Evolutionary conservation across 1,139 yeast genomes (phyloP).

Genomic region (Scheffersomyces parashehatae): DNA sequence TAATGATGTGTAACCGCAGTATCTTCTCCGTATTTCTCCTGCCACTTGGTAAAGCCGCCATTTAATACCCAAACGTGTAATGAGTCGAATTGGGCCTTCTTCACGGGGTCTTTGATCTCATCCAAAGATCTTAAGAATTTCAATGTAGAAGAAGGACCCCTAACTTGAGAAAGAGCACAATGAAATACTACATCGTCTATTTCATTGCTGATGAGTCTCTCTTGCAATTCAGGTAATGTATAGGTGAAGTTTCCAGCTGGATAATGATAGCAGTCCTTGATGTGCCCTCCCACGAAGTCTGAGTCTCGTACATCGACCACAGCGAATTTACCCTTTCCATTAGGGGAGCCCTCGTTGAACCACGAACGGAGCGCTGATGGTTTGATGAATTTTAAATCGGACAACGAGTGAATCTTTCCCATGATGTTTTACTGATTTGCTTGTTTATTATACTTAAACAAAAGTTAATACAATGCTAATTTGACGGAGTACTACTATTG

Average conservation of each 20-base stretch:
- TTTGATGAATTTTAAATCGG: slow-evolving; percentile 37
- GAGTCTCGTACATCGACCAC: slow-evolving; percentile 87
- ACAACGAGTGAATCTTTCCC: slow-evolving; percentile 5
- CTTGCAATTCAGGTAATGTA: slow-evolving; percentile 43
- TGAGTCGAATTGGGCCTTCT: slow-evolving; percentile 24
- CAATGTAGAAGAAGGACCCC: slow-evolving; percentile 87
- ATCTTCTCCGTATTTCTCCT: slow-evolving; percentile 69
- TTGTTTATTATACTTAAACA: too few relatives aligned
- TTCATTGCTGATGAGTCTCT: slow-evolving; percentile 29
- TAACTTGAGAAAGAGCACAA: slow-evolving; percentile 84
- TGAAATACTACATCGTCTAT: slow-evolving; percentile 73
- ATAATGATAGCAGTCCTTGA: slow-evolving; percentile 58
- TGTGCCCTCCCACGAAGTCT: slow-evolving; percentile 72
- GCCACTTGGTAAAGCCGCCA: slow-evolving; percentile 92
- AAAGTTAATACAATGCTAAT: background rate
- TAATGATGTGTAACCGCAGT: slow-evolving; percentile 66
- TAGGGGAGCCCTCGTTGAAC: slow-evolving; percentile 40
- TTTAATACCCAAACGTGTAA: slow-evolving; percentile 68
- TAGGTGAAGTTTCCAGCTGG: slow-evolving; percentile 55
- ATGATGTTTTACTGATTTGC: background rate
- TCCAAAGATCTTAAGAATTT: slow-evolving; percentile 58
- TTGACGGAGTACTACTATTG: background rate
- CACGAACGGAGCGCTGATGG: slow-evolving; percentile 47
- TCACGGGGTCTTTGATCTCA: slow-evolving; percentile 30
- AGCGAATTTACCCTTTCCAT: slow-evolving; percentile 49